These are phyloP conservation scores for Pseudogymnoascus sp. DNA, from an alignment of 2,329 filamentous ascomycete genomes.

Conservation along the genomic window DNA sequence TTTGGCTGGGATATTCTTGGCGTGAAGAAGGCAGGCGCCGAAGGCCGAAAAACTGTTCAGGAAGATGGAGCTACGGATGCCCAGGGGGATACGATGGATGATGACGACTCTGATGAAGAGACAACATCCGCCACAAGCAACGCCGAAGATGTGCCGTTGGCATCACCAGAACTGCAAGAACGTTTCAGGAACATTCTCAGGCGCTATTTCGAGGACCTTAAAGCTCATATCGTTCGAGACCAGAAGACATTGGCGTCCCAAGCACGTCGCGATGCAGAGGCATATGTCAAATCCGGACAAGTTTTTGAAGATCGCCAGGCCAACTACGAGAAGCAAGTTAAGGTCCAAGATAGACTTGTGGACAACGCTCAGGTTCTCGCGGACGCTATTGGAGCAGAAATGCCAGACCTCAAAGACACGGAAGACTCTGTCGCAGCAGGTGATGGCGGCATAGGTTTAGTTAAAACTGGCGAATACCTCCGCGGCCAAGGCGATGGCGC, in stretches of 20 bases:
- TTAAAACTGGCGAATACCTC: conserved; percentile 90
- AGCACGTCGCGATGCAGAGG: conserved; percentile 90
- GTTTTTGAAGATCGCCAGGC: conserved; percentile 96
- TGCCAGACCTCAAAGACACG: conserved; percentile 85
- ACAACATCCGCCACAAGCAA: conserved; percentile 37
- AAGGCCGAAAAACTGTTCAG: conserved; percentile 76
- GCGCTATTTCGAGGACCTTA: conserved; percentile 90
- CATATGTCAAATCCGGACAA: conserved; percentile 96
- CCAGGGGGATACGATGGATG: conserved; percentile 34
- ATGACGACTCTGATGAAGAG: conserved; percentile 43
- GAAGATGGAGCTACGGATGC: conserved; percentile 64
- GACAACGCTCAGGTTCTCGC: conserved; percentile 86
- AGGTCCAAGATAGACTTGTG: conserved; percentile 82
- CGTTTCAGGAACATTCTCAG: conserved; percentile 79
- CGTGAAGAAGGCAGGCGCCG: conserved; percentile 59
- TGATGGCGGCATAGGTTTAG: conserved; percentile 77
- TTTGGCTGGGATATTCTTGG: conserved; percentile 95
- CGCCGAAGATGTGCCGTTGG: conserved; percentile 63
- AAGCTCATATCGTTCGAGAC: conserved; percentile 77
- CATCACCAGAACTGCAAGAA: conserved; percentile 68
- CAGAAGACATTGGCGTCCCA: conserved; percentile 83
- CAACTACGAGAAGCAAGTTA: conserved; percentile 90
- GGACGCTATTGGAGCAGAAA: conserved; percentile 79
- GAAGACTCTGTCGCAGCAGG: conserved; percentile 58
- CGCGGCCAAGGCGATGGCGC: conserved; percentile 82